Evolutionary conservation across 2,329 filamentous ascomycete genomes (phyloP).

Genomic region (Pezicula radicicola): DNA sequence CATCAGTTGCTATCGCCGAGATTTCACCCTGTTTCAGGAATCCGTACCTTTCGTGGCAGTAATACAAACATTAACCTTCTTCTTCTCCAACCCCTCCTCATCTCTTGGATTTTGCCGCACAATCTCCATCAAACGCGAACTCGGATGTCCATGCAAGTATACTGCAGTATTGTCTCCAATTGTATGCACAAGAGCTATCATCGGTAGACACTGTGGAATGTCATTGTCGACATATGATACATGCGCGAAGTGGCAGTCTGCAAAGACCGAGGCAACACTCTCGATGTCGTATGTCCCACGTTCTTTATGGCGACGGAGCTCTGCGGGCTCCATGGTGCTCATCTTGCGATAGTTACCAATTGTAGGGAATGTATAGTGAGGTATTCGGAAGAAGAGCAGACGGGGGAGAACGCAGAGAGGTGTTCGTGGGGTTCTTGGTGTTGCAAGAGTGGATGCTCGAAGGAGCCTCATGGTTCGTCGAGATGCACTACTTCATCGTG

Average conservation of each 20-base stretch:
- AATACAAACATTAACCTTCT: conserved; percentile 6
- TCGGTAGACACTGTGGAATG: conserved; percentile 7
- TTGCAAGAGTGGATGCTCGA: no score
- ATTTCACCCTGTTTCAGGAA: no score
- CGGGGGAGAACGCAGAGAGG: neutral
- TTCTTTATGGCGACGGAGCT: conserved; percentile 3
- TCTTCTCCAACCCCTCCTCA: neutral
- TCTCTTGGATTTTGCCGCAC: conserved; percentile 4
- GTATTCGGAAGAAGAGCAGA: neutral
- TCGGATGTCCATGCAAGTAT: conserved; percentile 9
- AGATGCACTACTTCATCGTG: no score
- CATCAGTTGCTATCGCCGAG: neutral
- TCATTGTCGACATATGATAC: conserved; percentile 7
- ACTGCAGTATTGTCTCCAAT: conserved; percentile 4
- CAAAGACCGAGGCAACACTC: conserved; percentile 1
- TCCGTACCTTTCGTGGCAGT: conserved; percentile 6
- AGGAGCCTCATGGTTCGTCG: no score
- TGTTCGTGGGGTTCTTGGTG: no score
- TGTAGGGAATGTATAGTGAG: neutral
- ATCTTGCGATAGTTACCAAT: neutral
- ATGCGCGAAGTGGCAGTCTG: conserved; percentile 4
- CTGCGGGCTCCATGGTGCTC: conserved; percentile 4
- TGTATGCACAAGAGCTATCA: conserved; percentile 6
- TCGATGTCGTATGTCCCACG: conserved; percentile 5
- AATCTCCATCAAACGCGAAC: conserved; percentile 7